Evolutionary conservation across 768 basidiomycete species (phyloP), one percentile per base, ranked within the genome.

Genomic region (Lepiota subincarnata): DNA sequence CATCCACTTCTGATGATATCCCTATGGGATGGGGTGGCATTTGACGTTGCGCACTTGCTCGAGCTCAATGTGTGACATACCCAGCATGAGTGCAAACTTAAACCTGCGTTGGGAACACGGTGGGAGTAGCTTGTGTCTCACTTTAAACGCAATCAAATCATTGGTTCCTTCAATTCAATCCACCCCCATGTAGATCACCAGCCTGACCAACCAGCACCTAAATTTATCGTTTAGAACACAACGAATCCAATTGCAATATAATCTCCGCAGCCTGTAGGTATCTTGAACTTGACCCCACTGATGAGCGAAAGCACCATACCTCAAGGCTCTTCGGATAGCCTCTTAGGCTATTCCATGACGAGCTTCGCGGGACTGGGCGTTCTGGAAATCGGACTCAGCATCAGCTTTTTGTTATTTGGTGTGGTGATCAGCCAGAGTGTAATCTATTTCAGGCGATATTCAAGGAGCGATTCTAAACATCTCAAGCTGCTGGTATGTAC

Each of bases 351-450:
- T 34, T 39, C 37, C 5, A 50, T 50, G 48, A 26, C 38, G 37
- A 50, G 48, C 11, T 50, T 50, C 12, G 48, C 11, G n/a, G 48
- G 48, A 6, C 26, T 50, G n/a, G 48, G 48, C 0, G 38, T 50
- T 8, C 14, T 50, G 24, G 48, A 50, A 7, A 26, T 50, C 19
- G 38, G 48, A 1, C 3, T 50, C 4, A 22, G 20, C 16, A 39
- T 50, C n/a, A 50, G 39, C 38, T 50, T 31, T 28, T 19, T 50
- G 24, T 31, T 50, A 16, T 50, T 50, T 38, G 48, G 48, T 6
- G 48, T 50, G 6, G 24, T 50, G 14, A 50, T 50, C 48, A 26
- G 38, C n/a, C 48, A 41, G 22, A 28, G 38, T 16, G 38, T 50
- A 6, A 50, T 40, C 11, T 50, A 50, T 31, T 41, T 50, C 22